A percentile compares a stretch with the other conserved stretches of the same genome.
These are phyloP conservation scores for Hypsizygus ulmarius DNA, from an alignment of 1,284 basidiomycete genomes.

Conservation along the genomic window DNA sequence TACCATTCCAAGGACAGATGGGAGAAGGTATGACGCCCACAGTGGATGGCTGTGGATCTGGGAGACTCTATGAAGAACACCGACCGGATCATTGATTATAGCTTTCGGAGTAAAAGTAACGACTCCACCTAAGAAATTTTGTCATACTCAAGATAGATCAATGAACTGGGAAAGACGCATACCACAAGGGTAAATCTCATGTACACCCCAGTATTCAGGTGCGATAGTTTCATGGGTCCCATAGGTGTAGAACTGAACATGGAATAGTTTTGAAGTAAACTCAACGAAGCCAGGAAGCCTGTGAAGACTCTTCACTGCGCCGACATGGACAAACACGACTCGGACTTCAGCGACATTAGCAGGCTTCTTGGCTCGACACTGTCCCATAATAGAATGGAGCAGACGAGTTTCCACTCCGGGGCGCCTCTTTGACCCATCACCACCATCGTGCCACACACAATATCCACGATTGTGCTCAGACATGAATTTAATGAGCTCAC, in stretches of 20 bases:
- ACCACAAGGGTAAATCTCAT: conserved; percentile 67
- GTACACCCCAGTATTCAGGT: conserved; percentile 52
- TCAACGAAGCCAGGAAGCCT: conserved; percentile 46
- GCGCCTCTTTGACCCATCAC: conserved; percentile 24
- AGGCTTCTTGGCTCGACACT: conserved; percentile 29
- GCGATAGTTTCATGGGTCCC: conserved; percentile 55
- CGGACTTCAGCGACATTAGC: conserved; percentile 35
- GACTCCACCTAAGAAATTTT: conserved; percentile 53
- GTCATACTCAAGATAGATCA: conserved; percentile 8
- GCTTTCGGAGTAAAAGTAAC: conserved; percentile 62
- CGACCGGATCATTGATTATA: conserved; percentile 49
- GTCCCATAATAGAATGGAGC: conserved; percentile 44
- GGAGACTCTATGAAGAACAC: conserved; percentile 43
- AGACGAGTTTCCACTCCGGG: conserved; percentile 41
- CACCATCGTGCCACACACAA: conserved; percentile 33
- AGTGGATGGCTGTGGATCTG: conserved; percentile 56
- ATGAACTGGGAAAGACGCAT: conserved; percentile 15
- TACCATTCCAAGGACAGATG: conserved; percentile 54
- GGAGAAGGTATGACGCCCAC: conserved; percentile 63
- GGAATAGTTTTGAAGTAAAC: conserved; percentile 39
- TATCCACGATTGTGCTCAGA: conserved; percentile 28
- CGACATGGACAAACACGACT: conserved; percentile 64
- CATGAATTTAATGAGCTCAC: conserved; percentile 41
- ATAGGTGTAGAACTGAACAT: conserved; percentile 61
- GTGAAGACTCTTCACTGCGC: conserved; percentile 46